Base-by-base conservation (phyloP, 768 basidiomycete genomes). In the Hysterangium stoloniferum region DNA sequence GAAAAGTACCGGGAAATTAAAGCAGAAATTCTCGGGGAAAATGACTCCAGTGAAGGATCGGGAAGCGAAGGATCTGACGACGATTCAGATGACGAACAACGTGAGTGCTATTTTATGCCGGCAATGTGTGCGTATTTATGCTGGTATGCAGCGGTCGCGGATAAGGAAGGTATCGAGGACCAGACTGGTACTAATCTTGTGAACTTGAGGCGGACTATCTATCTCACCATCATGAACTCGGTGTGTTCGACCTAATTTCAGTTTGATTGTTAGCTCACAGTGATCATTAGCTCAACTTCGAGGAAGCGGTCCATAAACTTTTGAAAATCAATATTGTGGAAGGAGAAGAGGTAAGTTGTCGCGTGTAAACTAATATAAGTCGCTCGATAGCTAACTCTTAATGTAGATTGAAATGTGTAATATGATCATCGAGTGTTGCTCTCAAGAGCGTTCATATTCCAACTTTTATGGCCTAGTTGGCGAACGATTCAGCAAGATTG, bases 371-470 rank as follows among this genome's bases (percentile, higher is more conserved):
- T 41, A 4, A 50, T 35, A 36, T 11, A n/a, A n/a, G n/a, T n/a
- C n/a, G n/a, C n/a, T n/a, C n/a, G n/a, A n/a, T n/a, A n/a, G n/a
- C n/a, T 13, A 20, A 54, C 9, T 36, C 5, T n/a, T 40, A 31
- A n/a, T 31, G 2, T 60, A 96, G 91, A 86, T 91, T 58, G 95
- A 97, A 64, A 68, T 99, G 52, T 80, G 89, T 64, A 97, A 98
- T 74, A 99, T 99, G 96, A 79, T 99, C 55, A 88, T 99, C 66
- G 95, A 98, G 61, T 99, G 96, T 86, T 98, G 96, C 66, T 98
- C 96, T 1, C 96, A 99, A 71, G 96, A 98, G 65, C 86, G 96
- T 12, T 93, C 95, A 1, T 99, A 97, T 66, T 91, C 89, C 2
- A 87, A 77, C n/a, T 98, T 96, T 74, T 99, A 94, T 61, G 96